These are phyloP conservation scores for Tylopilus subfusipes DNA, from an alignment of 768 basidiomycete species.

Conservation along the genomic window DNA sequence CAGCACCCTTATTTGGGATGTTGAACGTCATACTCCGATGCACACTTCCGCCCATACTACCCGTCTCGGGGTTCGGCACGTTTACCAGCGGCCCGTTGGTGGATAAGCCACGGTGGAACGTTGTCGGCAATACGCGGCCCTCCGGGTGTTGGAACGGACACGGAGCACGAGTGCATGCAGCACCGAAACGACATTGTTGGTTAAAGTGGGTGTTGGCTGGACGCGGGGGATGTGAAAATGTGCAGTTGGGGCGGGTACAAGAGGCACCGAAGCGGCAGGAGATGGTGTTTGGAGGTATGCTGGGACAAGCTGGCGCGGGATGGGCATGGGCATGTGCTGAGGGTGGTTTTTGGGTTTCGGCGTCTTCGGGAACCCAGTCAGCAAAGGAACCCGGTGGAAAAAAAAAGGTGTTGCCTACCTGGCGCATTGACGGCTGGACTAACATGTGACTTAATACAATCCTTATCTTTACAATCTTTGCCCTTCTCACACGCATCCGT, in stretches of 20 bases:
- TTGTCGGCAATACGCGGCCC: slow-evolving; percentile 71
- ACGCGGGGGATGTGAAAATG: slow-evolving; percentile 64
- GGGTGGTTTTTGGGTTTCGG: slow-evolving; percentile 35
- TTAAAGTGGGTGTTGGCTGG: slow-evolving; percentile 36
- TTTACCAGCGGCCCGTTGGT: slow-evolving; percentile 58
- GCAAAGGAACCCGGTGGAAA: background rate
- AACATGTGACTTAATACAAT: slow-evolving; percentile 88
- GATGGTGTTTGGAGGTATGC: slow-evolving; percentile 29
- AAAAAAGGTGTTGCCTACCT: slow-evolving; percentile 36
- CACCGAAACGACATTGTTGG: slow-evolving; percentile 77
- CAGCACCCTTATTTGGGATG: slow-evolving; percentile 26
- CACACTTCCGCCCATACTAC: slow-evolving; percentile 64
- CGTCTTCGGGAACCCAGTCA: slow-evolving; percentile 21
- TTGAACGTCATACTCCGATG: slow-evolving; percentile 75
- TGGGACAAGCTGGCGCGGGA: slow-evolving; percentile 29
- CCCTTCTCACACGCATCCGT: slow-evolving; percentile 91
- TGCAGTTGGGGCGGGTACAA: slow-evolving; percentile 67
- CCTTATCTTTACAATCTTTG: slow-evolving; percentile 86
- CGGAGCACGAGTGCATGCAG: slow-evolving; percentile 58
- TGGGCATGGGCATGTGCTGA: slow-evolving; percentile 35
- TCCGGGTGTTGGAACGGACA: slow-evolving; percentile 94
- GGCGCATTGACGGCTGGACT: slow-evolving; percentile 76
- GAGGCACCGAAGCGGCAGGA: slow-evolving; percentile 68
- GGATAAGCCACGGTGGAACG: slow-evolving; percentile 77
- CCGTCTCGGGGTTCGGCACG: slow-evolving; percentile 59